Base-by-base conservation (phyloP, 192 early-diverging fungal genomes). In the Dissophora globulifera region DNA sequence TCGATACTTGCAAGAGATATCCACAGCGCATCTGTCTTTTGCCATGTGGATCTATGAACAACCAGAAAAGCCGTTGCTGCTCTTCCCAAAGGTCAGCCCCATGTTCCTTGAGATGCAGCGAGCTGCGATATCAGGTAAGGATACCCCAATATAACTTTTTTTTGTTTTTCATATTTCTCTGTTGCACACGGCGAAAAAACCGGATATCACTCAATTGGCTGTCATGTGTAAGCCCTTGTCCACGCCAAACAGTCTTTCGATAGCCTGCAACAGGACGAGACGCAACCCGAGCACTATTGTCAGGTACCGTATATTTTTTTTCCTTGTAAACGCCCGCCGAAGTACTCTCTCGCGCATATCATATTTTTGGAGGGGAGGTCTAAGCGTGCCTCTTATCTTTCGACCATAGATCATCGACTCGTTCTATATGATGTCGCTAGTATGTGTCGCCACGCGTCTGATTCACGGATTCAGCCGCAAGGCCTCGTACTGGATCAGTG, bases 11-110 rank as follows among this genome's bases (percentile, higher is more conserved):
- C 11, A 25, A 2, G 30, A 4, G 16, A 52, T 72, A 20, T 49
- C 69, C 5, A 63, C 29, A 9, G 17, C 30, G 8, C 33, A 63
- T 15, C 47, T 63, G 2, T 30, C 23, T 0, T 62, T 58, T 42
- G 69, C 69, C 19, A 13, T 58, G 1, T 72, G 60, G 69, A 63
- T 72, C 29, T 17, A 63, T 25, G 53, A 56, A 17, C 53, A 58
- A 13, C 35, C 53, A 0, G 53, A 52, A 6, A 25, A 47, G 1
- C 26, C 52, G 3, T 45, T 56, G 19, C 3, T 51, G 19, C 30
- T 45, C 4, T n/a, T 48, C 12, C 69, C 69, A 3, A 48, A 48
- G n/a, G 26, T 33, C 10, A 63, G 31, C 8, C 52, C 47, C 1
- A 19, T 62, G 53, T 72, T 72, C 26, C 20, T 25, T 1, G 69